These are phyloP conservation scores for Centaurea solstitialis DNA, from an alignment of 129 eudicot genomes.

Conservation along the genomic window DNA sequence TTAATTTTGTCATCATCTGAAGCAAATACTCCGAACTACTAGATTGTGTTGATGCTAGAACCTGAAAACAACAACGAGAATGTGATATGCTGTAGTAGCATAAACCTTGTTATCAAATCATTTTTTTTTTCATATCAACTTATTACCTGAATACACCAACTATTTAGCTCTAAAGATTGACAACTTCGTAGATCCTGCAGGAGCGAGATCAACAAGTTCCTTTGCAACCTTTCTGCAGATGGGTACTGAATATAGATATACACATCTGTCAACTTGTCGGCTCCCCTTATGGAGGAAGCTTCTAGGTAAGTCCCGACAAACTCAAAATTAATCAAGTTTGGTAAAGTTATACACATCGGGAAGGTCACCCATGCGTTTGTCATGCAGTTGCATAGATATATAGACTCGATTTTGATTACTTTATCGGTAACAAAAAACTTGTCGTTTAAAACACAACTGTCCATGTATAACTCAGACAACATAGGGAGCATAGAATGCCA, in stretches of 20 bases:
- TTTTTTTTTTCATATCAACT: neutral
- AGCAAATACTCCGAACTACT: neutral
- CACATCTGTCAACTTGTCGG: neutral
- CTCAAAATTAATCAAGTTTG: neutral
- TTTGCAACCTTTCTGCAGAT: neutral
- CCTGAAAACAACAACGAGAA: conserved; percentile 8
- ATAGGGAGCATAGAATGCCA: neutral
- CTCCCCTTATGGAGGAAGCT: neutral
- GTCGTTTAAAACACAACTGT: neutral
- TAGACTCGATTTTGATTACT: neutral
- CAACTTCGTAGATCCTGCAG: conserved; percentile 1
- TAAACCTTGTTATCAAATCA: neutral
- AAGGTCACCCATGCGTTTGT: neutral
- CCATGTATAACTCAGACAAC: neutral
- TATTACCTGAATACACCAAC: conserved; percentile 27
- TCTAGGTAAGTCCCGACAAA: neutral
- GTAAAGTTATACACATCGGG: neutral
- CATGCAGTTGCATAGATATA: conserved; percentile 9
- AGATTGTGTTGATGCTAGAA: conserved; percentile 5
- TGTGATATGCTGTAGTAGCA: no score
- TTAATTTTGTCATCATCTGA: neutral
- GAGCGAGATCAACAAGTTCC: neutral
- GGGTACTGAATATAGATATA: neutral
- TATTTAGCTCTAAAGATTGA: neutral
- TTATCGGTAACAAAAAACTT: neutral